A percentile compares a stretch with the other conserved stretches of the same genome.
phyloP scores from a whole-genome alignment of 345 rosid species.

The Populus simonii region DNA sequence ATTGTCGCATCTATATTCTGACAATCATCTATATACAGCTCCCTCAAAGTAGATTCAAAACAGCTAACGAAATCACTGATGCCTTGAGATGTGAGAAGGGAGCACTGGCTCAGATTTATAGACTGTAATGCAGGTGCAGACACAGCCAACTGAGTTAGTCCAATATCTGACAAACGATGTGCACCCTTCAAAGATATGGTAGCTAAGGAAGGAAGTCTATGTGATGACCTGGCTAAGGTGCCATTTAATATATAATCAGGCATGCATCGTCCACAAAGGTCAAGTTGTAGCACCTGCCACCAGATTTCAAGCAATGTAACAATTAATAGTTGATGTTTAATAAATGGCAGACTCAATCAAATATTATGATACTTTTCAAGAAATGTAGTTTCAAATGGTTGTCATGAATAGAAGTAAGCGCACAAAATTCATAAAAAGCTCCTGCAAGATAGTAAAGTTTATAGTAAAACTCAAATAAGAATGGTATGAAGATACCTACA shows the following conservation, averaged over 20 bases:
- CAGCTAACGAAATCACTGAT: constrained; percentile 25
- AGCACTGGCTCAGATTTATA: constrained; percentile 45
- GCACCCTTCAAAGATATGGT: constrained; percentile 49
- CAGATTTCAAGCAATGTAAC: constrained; percentile 9
- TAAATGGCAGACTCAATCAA: no score
- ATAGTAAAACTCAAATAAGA: not conserved
- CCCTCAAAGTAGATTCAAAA: constrained; percentile 36
- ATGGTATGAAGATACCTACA: no score
- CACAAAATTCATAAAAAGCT: not conserved
- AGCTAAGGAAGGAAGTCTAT: constrained; percentile 33
- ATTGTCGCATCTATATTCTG: constrained; percentile 28
- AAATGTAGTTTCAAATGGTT: no score
- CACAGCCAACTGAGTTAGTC: constrained; percentile 20
- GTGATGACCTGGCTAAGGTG: constrained; percentile 21
- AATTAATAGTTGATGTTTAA: not conserved
- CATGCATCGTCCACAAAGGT: constrained; percentile 38
- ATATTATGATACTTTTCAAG: no score
- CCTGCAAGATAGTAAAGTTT: not conserved
- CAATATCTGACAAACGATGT: constrained; percentile 37
- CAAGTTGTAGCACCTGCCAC: constrained; percentile 48
- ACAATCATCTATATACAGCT: constrained; percentile 48
- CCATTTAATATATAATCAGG: constrained; percentile 26
- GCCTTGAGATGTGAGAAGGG: constrained; percentile 36
- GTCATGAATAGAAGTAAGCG: no score
- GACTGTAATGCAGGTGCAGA: constrained; percentile 43